Base-by-base conservation (phyloP, 2,329 filamentous ascomycete species). In the Aphanoascus verrucosus region DNA sequence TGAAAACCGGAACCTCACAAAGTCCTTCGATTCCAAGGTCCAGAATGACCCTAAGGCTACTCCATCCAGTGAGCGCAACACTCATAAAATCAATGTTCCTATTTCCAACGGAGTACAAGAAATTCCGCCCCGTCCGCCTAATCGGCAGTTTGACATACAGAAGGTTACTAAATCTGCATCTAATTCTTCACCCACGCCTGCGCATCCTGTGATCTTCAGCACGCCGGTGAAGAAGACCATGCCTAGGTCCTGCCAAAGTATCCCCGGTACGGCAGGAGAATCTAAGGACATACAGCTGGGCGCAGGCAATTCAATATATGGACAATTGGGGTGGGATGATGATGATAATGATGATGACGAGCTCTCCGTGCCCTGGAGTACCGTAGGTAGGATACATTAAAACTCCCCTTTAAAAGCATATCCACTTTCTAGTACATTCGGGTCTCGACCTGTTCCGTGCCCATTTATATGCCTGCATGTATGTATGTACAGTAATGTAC, bases 311-410 rank as follows among this genome's bases (percentile, higher is more conserved):
- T 68, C 70, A 7, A 69, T 74, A 42, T 74, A 74, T 53, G 68
- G 68, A 55, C 62, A 67, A 44, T 56, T 74, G 48, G 72, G 72
- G 49, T 74, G 72, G 72, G 67, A 67, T 50, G 62, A 67, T 56
- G 61, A 71, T 54, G 67, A 72, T 53, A 64, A 67, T 42, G 53
- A 56, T 43, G 45, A 58, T 41, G 54, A 59, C 54, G 53, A 55
- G 51, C 43, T 58, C 47, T 43, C 51, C 41, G 14, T 48, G 17
- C 23, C 34, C 34, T 48, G 32, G 17, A 20, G 20, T 23, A 44
- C n/a, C n/a, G n/a, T n/a, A n/a, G n/a, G n/a, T n/a, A n/a, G n/a
- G n/a, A n/a, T n/a, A n/a, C n/a, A n/a, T n/a, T n/a, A n/a, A n/a
- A n/a, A n/a, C n/a, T n/a, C n/a, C n/a, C n/a, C n/a, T n/a, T n/a